phyloP scores from a whole-genome alignment of 306 rosid genomes.

The Prunus armeniaca region DNA sequence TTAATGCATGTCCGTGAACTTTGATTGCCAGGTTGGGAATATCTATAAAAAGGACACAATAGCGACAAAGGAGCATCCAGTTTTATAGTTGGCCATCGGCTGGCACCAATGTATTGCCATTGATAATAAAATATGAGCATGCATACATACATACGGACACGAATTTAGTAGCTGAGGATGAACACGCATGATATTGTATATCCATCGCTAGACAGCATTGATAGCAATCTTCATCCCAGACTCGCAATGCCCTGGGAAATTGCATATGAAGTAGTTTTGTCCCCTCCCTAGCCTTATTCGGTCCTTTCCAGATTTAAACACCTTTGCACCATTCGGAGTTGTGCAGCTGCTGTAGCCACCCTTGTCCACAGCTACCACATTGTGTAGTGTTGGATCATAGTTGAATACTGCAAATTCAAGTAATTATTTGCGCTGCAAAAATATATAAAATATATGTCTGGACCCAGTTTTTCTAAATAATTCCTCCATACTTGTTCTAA shows the following conservation, averaged over 20 bases:
- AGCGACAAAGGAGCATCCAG: neutral
- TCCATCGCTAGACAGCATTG: constrained; percentile 28
- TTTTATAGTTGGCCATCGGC: neutral
- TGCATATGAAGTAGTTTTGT: constrained; percentile 58
- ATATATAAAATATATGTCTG: neutral
- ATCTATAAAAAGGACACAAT: neutral
- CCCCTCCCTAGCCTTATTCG: constrained; percentile 47
- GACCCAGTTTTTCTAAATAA: too few species aligned
- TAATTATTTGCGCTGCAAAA: neutral
- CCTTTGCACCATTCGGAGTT: constrained; percentile 46
- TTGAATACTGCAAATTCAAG: constrained; percentile 44
- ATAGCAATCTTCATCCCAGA: constrained; percentile 65
- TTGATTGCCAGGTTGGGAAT: neutral
- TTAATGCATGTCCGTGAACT: neutral
- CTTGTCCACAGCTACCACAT: constrained; percentile 52
- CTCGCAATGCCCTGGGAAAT: constrained; percentile 52
- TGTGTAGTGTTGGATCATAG: constrained; percentile 46
- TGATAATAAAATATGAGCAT: too few species aligned
- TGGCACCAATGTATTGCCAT: neutral
- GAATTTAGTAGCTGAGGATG: too few species aligned
- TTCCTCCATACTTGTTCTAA: too few species aligned
- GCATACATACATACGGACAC: neutral
- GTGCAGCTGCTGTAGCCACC: constrained; percentile 41
- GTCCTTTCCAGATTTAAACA: constrained; percentile 51
- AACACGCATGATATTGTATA: too few species aligned